Conservation (phyloP, 192 early-diverging fungal species). For the Podila clonocystis region DNA sequence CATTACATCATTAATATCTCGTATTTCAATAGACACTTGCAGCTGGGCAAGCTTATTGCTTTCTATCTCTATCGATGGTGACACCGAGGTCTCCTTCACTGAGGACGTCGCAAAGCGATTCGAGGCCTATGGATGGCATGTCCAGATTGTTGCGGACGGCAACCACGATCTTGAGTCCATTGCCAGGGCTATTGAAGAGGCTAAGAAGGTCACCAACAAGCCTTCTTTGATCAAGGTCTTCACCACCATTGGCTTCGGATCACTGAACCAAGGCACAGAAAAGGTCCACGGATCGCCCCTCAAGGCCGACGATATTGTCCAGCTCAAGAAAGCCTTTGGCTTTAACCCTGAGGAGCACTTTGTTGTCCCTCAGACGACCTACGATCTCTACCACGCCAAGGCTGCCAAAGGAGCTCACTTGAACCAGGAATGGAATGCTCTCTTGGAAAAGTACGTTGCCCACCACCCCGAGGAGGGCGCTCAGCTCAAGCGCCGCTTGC, state of each 20-base stretch:
- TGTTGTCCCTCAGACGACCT: constrained; percentile 74
- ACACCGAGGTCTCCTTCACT: constrained; percentile 86
- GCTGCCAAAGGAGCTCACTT: constrained; percentile 67
- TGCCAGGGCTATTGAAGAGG: constrained; percentile 78
- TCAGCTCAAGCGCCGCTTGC: constrained; percentile 81
- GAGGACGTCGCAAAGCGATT: constrained; percentile 91
- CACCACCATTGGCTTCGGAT: constrained; percentile 96
- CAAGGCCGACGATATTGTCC: constrained; percentile 79
- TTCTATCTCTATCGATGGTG: constrained; percentile 96
- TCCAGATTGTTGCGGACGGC: constrained; percentile 78
- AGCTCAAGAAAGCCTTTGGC: constrained; percentile 85
- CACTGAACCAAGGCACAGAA: constrained; percentile 86
- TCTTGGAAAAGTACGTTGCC: constrained; percentile 74
- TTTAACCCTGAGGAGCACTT: constrained; percentile 84
- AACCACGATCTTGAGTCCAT: constrained; percentile 80
- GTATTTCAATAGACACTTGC: constrained; percentile 66
- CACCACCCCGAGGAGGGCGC: constrained; percentile 74
- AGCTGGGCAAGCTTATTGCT: constrained; percentile 94
- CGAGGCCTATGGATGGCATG: constrained; percentile 96
- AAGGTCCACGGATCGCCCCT: constrained; percentile 94
- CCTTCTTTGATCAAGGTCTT: constrained; percentile 89
- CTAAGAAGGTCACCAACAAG: constrained; percentile 87
- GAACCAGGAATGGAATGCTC: constrained; percentile 80
- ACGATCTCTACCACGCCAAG: constrained; percentile 55
- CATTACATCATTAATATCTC: too few species aligned